Evolutionary conservation across 1,284 basidiomycete species (phyloP).

Genomic region (Thelephora terrestris): DNA sequence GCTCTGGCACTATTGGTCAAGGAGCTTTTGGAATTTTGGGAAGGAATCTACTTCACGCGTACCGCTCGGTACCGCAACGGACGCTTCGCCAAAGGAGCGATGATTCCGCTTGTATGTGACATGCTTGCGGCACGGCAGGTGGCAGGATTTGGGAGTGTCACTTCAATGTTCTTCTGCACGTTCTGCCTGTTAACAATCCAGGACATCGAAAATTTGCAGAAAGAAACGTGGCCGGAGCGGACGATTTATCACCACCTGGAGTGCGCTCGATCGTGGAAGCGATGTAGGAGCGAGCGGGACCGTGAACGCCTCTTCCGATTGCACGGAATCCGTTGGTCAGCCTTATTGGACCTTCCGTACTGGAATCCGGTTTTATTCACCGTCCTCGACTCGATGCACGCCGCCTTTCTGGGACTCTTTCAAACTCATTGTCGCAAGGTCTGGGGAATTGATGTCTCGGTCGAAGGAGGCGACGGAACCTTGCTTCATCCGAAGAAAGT

Average conservation of each 20-base stretch:
- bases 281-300: conserved; percentile 11
- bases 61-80: conserved; percentile 20
- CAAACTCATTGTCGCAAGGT: neutral
- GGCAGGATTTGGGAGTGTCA: conserved; percentile 20
- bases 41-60: conserved; percentile 20
- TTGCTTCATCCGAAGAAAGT: no score
- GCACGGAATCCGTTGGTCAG: conserved; percentile 24
- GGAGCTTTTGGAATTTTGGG: conserved; percentile 21
- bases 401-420: conserved; percentile 18
- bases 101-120: conserved; percentile 24
- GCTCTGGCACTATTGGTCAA: conserved; percentile 26
- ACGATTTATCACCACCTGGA: conserved; percentile 12
- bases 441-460: neutral
- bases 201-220: conserved; percentile 20
- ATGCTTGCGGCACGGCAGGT: conserved; percentile 25
- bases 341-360: conserved; percentile 27
- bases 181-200: conserved; percentile 18
- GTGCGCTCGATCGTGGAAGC: conserved; percentile 15
- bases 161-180: conserved; percentile 22
- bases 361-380: conserved; percentile 25
- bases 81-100: conserved; percentile 14
- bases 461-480: neutral
- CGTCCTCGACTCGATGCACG: conserved; percentile 31
- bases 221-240: conserved; percentile 14
- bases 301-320: conserved; percentile 9